Conservation (phyloP, 1,284 basidiomycete species). For the Earliella scabrosa region DNA sequence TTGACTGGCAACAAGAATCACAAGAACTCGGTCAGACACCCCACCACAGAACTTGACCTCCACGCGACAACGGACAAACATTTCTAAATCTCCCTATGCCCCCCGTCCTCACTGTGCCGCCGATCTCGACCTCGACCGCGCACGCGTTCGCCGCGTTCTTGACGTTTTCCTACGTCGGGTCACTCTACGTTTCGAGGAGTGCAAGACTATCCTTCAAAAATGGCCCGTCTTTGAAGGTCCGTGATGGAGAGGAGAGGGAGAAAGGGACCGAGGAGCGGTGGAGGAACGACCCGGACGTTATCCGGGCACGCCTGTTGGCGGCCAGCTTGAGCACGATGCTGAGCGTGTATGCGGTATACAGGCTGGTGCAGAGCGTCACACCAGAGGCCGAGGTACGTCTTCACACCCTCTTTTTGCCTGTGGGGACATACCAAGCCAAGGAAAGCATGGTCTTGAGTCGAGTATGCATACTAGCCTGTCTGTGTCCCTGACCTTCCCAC, state of each 20-base stretch:
- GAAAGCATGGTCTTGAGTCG: too few relatives aligned
- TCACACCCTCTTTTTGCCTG: not conserved
- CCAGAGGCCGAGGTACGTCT: conserved; percentile 35
- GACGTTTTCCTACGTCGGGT: conserved; percentile 36
- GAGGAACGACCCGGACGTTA: conserved; percentile 78
- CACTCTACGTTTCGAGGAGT: conserved; percentile 34
- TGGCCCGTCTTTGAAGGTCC: not conserved
- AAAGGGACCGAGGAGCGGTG: conserved; percentile 46
- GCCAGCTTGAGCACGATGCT: conserved; percentile 60
- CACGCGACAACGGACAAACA: conserved; percentile 5
- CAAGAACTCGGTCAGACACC: too few relatives aligned
- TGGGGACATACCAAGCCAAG: too few relatives aligned
- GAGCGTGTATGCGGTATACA: conserved; percentile 51
- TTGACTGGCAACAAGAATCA: too few relatives aligned
- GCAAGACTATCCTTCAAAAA: conserved; percentile 32
- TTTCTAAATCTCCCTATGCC: too few relatives aligned
- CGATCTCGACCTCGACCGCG: conserved; percentile 30
- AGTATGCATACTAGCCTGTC: too few relatives aligned
- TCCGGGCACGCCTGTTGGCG: conserved; percentile 65
- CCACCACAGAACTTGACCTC: too few relatives aligned
- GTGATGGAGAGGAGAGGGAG: conserved; percentile 24
- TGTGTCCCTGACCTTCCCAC: too few relatives aligned
- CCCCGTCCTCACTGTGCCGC: conserved; percentile 27
- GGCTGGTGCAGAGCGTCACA: conserved; percentile 39
- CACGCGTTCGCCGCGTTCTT: conserved; percentile 34